phyloP scores from a whole-genome alignment of 768 basidiomycete species.

The Sporobolomyces phaffii region DNA sequence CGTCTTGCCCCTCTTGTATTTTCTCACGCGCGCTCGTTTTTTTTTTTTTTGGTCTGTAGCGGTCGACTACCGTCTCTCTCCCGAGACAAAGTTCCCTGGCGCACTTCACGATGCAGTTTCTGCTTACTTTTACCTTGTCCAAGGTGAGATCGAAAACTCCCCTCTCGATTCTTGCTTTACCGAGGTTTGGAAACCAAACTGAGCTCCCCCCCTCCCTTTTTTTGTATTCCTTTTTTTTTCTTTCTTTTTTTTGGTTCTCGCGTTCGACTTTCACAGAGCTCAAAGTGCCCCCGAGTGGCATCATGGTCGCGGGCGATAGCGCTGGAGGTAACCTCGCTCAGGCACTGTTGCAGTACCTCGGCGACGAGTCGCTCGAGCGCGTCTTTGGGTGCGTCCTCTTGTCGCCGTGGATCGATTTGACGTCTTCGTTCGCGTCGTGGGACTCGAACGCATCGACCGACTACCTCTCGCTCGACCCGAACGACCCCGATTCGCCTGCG shows the following conservation, averaged over 20 bases:
- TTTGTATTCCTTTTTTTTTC: no score
- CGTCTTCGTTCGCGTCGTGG: conserved; percentile 92
- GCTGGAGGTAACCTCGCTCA: conserved; percentile 82
- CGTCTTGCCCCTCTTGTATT: no score
- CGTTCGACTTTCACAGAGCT: no score
- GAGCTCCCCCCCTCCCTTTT: no score
- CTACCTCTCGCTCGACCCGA: conserved; percentile 61
- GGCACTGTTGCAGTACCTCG: conserved; percentile 80
- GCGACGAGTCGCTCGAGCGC: conserved; percentile 76
- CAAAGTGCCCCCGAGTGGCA: conserved; percentile 54
- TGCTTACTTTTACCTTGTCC: conserved; percentile 74
- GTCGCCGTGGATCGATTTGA: conserved; percentile 62
- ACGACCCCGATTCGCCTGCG: conserved; percentile 80
- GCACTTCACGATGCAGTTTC: conserved; percentile 75
- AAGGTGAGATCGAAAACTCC: conserved; percentile 60
- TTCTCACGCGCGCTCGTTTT: no score
- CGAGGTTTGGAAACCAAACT: no score
- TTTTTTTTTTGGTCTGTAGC: conserved; percentile 49
- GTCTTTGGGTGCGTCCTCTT: conserved; percentile 77
- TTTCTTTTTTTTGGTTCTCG: no score
- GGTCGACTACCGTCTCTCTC: conserved; percentile 87
- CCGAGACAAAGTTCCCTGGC: conserved; percentile 86
- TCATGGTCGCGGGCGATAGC: conserved; percentile 77
- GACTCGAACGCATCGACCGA: conserved; percentile 74
- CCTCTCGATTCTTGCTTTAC: not conserved